Conservation (phyloP, 306 rosid species). For the Quillaja saponaria region DNA sequence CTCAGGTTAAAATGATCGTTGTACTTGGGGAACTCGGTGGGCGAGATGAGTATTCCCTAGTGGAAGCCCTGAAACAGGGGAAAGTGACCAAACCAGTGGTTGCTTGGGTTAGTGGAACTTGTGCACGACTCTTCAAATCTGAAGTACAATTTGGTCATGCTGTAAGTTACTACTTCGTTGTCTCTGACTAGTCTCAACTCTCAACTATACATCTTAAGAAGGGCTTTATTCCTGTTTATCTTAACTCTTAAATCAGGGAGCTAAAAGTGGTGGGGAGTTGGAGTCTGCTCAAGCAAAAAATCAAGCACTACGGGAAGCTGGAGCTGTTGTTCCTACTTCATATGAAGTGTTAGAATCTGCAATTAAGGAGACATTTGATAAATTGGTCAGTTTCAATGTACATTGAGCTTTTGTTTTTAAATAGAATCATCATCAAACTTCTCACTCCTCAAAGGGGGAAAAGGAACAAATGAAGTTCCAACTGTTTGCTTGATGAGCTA, state of each 20-base stretch:
- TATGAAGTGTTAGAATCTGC: slow-evolving; percentile 77
- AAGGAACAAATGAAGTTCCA: slow-evolving; percentile 10
- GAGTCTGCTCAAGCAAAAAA: slow-evolving; percentile 99
- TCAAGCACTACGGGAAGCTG: slow-evolving; percentile 89
- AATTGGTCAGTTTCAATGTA: slow-evolving; percentile 60
- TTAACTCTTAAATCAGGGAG: slow-evolving; percentile 62
- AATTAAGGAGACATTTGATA: slow-evolving; percentile 82
- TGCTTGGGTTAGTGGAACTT: slow-evolving; percentile 99
- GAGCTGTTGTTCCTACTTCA: slow-evolving; percentile 96
- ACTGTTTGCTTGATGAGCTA: slow-evolving; percentile 23
- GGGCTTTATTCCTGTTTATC: slow-evolving; percentile 30
- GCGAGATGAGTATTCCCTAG: slow-evolving; percentile 89
- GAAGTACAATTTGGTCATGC: slow-evolving; percentile 99
- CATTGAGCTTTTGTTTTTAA: slow-evolving; percentile 27
- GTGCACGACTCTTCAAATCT: slow-evolving; percentile 95
- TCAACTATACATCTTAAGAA: slow-evolving; percentile 25
- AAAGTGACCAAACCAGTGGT: slow-evolving; percentile 90
- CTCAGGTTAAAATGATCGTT: slow-evolving; percentile 88
- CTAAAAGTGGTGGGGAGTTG: slow-evolving; percentile 98
- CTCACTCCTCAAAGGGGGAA: slow-evolving; percentile 9
- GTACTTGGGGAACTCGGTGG: slow-evolving; percentile 99
- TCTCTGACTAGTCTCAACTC: slow-evolving; percentile 21
- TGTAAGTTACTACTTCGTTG: slow-evolving; percentile 54
- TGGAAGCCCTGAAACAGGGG: slow-evolving; percentile 94
- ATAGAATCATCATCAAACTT: slow-evolving; percentile 9